Evolutionary conservation across 1,139 yeast species (phyloP), one percentile per base, ranked within the genome.

Genomic region (Barnettozyma hawaiiensis): DNA sequence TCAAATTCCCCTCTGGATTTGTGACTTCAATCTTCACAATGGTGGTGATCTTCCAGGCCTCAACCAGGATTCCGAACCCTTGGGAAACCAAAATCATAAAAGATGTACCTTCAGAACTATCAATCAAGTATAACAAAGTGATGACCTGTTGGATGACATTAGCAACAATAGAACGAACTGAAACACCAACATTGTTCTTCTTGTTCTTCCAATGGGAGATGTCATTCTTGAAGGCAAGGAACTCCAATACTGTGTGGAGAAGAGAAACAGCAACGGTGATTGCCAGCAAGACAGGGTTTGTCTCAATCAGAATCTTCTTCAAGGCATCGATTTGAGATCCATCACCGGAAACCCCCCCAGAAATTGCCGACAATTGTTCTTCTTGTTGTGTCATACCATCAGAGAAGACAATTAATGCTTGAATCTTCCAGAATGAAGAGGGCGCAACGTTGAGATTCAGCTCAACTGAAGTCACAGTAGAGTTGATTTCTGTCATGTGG

Each of bases 1-100:
- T 18, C 2, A 40, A 15, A 10, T 46, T 47, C 22, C 36, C 41
- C 49, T 51, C 43, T 15, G 50, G 48, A 11, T 20, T n/a, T 19
- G 18, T 29, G 26, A 64, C 26, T 21, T 52, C 54, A 44, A 65
- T 47, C 37, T 65, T 62, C 5, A 64, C 59, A 11, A 64, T 59
- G 24, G 66, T 66, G 23, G 69, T 65, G 43, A 66, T 63, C 50
- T 66, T 66, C 71, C 71, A 66, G 2, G 69, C 70, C 43, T 66
- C 71, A 8, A 66, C 64, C 15, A 62, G 40, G 31, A 66, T 66
- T 16, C 70, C 69, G 42, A 63, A 43, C 3, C 69, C 69, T 44
- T 66, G 70, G 1, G 67, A 61, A 9, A 60, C 50, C 42, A 66
- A 47, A 32, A 66, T 61, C 67, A 66, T 63, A 44, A 49, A 62